Evolutionary conservation across 768 basidiomycete species (phyloP), one percentile per base, ranked within the genome.

Genomic region (Clavaria fumosa): DNA sequence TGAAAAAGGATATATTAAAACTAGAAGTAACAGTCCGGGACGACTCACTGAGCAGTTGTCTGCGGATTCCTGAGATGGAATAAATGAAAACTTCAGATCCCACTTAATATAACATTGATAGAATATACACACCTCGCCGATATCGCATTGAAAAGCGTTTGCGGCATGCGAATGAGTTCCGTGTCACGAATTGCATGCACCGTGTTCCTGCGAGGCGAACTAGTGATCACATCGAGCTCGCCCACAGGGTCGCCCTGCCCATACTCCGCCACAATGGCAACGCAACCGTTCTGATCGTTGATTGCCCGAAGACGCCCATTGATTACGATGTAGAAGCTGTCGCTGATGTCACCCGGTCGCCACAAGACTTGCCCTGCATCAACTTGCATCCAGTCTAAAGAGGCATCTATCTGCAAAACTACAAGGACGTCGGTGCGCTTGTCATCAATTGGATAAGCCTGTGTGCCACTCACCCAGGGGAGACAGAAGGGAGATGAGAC

Each of bases 101-200:
- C 23, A 35, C 19, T 21, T 20, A 17, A 40, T 45, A n/a, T n/a
- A 24, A 42, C 21, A 34, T n/a, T 12, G 17, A 34, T 15, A 20
- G 30, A 21, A n/a, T 7, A 19, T 15, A 49, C 69, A 44, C 42
- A 80, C 81, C 83, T 64, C 7, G 82, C 78, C 31, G 85, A 88
- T 41, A 97, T 93, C 1, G 95, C 95, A 54, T 97, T 97, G 65
- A 97, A 99, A 7, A 99, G 66, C 0, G 95, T 95, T 50, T 84
- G 78, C 1, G 95, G 95, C 83, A 99, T 95, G 20, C 93, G 66
- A 20, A 93, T 93, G 9, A 99, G 67, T 54, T 99, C 95, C 0
- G 90, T 89, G 53, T 99, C 95, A 48, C 95, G 86, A 45, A 99
- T 97, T 5, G 95, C 95, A 58, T 97, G 93, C 12, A 96, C 76